Conservation (phyloP, 768 basidiomycete species). For the Lepiota brunneoincarnata region DNA sequence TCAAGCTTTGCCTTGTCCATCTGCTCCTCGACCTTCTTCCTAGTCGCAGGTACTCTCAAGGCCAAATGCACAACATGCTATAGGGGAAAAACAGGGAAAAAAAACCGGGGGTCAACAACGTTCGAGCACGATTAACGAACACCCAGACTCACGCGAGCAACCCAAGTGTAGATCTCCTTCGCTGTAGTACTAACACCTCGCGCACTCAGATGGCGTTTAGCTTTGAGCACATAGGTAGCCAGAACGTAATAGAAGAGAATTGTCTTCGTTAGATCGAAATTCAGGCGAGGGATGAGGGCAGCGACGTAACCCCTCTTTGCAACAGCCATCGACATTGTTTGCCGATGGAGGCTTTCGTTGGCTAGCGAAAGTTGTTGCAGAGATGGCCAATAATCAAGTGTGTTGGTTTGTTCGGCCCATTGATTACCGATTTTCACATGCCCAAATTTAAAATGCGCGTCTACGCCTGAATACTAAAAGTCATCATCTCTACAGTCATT, state of each 20-base stretch:
- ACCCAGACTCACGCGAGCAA: slow-evolving; percentile 42
- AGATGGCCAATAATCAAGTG: neutral
- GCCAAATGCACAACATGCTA: slow-evolving; percentile 43
- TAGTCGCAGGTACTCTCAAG: slow-evolving; percentile 59
- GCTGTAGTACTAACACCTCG: slow-evolving; percentile 50
- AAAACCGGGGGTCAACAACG: neutral
- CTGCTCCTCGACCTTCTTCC: slow-evolving; percentile 57
- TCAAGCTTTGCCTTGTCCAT: slow-evolving; percentile 62
- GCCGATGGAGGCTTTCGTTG: neutral
- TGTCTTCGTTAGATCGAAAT: slow-evolving; percentile 52
- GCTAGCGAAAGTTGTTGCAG: neutral
- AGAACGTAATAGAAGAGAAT: slow-evolving; percentile 59
- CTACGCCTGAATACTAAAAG: neutral
- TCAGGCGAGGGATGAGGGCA: slow-evolving; percentile 7
- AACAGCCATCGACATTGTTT: neutral
- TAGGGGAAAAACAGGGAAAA: neutral
- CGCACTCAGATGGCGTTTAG: slow-evolving; percentile 61
- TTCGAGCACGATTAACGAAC: neutral
- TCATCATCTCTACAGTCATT: slow-evolving; percentile 19
- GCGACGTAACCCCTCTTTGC: neutral
- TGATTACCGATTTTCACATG: slow-evolving; percentile 9
- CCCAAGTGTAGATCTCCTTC: slow-evolving; percentile 51
- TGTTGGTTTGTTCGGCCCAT: neutral
- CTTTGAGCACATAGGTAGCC: slow-evolving; percentile 46
- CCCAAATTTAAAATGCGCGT: neutral